Percentiles rank a stretch among this genome's conserved stretches.
phyloP scores from a whole-genome alignment of 169 alveolate species.

The Eimeria acervulina region DNA sequence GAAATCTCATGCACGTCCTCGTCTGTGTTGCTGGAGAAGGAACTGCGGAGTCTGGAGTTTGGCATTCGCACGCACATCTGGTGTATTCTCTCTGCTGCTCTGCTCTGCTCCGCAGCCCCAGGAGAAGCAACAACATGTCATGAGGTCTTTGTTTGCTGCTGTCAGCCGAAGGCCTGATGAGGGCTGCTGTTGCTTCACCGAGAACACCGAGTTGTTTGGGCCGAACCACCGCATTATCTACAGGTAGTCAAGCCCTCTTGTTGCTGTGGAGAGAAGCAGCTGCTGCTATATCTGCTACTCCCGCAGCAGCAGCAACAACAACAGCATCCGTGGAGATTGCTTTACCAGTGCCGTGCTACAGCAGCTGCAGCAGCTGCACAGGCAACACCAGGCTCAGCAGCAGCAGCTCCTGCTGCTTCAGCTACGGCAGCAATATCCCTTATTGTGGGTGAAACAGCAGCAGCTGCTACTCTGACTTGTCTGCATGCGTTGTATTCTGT shows the following conservation, averaged over 20 bases:
- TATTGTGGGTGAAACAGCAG: too few species aligned
- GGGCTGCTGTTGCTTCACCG: constrained; percentile 92
- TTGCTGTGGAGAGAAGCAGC: background rate
- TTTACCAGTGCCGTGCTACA: background rate
- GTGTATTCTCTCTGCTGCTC: background rate
- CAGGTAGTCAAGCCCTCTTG: constrained; percentile 82
- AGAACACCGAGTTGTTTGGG: constrained; percentile 86
- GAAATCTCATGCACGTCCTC: background rate
- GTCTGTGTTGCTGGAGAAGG: too few species aligned
- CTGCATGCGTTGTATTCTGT: background rate
- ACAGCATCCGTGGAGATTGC: background rate
- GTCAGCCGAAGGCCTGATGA: constrained; percentile 88
- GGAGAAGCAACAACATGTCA: constrained; percentile 88
- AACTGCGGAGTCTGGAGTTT: too few species aligned
- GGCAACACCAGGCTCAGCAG: background rate
- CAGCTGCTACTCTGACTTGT: background rate
- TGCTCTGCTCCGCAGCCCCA: constrained; percentile 82
- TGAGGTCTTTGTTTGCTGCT: constrained; percentile 86
- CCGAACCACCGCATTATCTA: constrained; percentile 89
- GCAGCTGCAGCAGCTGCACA: background rate
- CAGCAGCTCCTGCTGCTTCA: background rate
- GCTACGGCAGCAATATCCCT: background rate
- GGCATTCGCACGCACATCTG: background rate
- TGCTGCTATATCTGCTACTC: background rate
- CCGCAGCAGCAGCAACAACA: background rate